These are phyloP conservation scores for Lipomyces starkeyi DNA, from an alignment of 805 yeast genomes.

Conservation along the genomic window DNA sequence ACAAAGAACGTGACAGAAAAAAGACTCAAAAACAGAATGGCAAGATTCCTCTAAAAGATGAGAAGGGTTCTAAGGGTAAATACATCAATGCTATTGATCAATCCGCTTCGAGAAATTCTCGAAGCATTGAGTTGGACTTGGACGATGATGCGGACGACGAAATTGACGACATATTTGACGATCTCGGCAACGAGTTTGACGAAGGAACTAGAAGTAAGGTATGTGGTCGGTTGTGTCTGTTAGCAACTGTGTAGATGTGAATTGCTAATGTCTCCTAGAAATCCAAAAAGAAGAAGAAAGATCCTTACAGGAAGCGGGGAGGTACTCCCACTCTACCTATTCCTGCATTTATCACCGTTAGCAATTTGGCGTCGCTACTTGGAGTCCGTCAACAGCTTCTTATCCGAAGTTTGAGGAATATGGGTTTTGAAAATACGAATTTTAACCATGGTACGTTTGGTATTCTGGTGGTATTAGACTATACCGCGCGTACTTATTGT, in stretches of 20 bases:
- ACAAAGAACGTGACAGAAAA: background rate
- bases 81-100: background rate
- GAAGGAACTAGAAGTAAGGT: background rate
- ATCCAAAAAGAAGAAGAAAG: background rate
- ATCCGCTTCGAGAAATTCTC: background rate
- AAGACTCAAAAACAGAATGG: background rate
- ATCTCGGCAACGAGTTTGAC: background rate
- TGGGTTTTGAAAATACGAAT: conserved; percentile 71
- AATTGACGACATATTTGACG: background rate
- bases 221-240: background rate
- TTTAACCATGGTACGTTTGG: conserved; percentile 60
- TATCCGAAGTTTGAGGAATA: conserved; percentile 59
- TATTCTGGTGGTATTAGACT: conserved; percentile 40
- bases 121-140: background rate
- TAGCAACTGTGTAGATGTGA: background rate
- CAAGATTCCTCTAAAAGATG: background rate
- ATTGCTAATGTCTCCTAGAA: conserved; percentile 1
- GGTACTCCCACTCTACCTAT: background rate
- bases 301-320: background rate
- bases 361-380: conserved; percentile 76
- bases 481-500: no score
- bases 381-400: conserved; percentile 63
- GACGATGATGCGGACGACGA: background rate
- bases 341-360: conserved; percentile 62
- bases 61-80: background rate